Conservation (phyloP, 2,329 filamentous ascomycete species). For the Coleophoma crateriformis region DNA sequence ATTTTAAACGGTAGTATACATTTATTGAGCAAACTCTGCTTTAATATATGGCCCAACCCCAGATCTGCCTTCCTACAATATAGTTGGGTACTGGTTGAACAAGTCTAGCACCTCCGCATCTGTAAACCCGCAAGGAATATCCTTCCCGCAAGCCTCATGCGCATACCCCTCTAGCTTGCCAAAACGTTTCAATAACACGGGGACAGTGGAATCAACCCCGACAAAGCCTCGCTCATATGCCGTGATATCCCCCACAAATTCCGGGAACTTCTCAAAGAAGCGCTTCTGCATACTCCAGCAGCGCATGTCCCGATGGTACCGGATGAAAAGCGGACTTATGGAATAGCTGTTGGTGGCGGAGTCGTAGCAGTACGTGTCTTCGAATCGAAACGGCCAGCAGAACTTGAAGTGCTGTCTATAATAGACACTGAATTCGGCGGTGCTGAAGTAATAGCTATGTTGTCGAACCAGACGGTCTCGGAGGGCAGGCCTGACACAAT, state of each 20-base stretch:
- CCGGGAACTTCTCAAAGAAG: conserved; percentile 12
- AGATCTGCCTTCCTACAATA: not conserved
- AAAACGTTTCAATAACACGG: not conserved
- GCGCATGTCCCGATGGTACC: conserved; percentile 7
- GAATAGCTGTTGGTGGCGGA: conserved; percentile 3
- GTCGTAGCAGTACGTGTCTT: conserved; percentile 9
- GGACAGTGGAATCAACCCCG: not conserved
- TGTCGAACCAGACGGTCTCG: conserved; percentile 11
- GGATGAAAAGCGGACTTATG: conserved; percentile 9
- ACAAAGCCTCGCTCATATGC: not conserved
- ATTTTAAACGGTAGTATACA: not conserved
- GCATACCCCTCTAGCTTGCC: not conserved
- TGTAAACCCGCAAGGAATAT: not conserved
- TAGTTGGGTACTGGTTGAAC: not conserved
- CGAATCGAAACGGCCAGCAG: conserved; percentile 10
- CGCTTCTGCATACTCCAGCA: conserved; percentile 9
- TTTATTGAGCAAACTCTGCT: not conserved
- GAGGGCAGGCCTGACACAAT: conserved; percentile 6
- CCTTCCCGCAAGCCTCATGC: not conserved
- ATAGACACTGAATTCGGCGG: conserved; percentile 5
- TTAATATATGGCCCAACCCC: too few species aligned
- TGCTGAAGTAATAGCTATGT: conserved; percentile 9
- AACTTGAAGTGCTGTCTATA: conserved; percentile 13
- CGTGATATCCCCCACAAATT: conserved; percentile 6
- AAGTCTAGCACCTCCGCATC: not conserved